Conservation (phyloP, 2,329 filamentous ascomycete genomes). For the Clarireedia paspali region DNA sequence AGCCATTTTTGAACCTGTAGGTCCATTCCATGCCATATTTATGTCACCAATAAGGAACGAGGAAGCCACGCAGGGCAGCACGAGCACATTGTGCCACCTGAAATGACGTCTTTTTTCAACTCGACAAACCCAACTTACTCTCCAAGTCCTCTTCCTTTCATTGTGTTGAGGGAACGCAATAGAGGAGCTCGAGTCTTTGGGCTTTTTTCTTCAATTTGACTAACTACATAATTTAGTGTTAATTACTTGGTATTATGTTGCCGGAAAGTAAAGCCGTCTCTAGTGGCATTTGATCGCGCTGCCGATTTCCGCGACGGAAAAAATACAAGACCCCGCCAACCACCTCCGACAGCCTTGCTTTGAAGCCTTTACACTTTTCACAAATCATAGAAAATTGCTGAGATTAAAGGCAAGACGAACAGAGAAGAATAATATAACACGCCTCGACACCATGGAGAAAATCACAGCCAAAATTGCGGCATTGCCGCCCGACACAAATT, state of each 20-base stretch:
- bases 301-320: background rate
- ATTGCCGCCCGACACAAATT: slow-evolving; percentile 70
- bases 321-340: slow-evolving; percentile 2
- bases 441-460: slow-evolving; percentile 47
- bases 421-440: background rate
- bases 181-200: too few species aligned
- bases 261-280: background rate
- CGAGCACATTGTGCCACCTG: background rate
- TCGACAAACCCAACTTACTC: background rate
- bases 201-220: too few species aligned
- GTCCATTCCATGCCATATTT: too few species aligned
- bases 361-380: background rate
- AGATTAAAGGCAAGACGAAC: too few species aligned
- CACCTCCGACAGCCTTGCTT: background rate
- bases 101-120: background rate
- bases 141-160: too few species aligned
- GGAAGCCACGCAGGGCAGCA: too few species aligned
- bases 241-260: background rate
- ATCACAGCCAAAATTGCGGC: slow-evolving; percentile 94
- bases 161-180: too few species aligned
- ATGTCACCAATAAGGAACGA: too few species aligned
- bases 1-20: too few species aligned
- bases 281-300: background rate
- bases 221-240: too few species aligned
- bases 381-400: too few species aligned